Evolutionary conservation across 2,329 filamentous ascomycete species (phyloP).

Genomic region (Calonectria naviculata): DNA sequence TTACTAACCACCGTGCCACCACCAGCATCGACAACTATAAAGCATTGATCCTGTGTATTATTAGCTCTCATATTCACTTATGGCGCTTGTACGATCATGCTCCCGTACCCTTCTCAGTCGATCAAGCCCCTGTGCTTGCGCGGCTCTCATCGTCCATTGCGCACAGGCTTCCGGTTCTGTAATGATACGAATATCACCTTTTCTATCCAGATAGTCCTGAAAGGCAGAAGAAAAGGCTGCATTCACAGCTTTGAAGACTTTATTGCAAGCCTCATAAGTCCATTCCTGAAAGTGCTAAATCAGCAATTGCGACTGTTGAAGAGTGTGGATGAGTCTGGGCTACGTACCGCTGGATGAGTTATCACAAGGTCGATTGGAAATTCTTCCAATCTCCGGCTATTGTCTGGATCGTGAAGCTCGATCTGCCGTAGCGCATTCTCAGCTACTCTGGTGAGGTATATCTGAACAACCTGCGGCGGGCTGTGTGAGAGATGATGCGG

Average conservation of each 20-base stretch:
- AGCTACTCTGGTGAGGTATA: not conserved
- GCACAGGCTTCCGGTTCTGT: conserved; percentile 13
- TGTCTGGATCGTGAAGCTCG: not conserved
- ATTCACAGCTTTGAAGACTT: not conserved
- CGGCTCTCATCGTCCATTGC: not conserved
- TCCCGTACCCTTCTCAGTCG: not conserved
- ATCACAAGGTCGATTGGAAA: not conserved
- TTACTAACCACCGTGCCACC: conserved; percentile 13
- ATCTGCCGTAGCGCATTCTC: not conserved
- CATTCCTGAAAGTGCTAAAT: not conserved
- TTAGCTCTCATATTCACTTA: not conserved
- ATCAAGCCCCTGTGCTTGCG: not conserved
- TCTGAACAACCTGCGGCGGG: not conserved
- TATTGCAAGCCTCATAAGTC: not conserved
- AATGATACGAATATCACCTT: not conserved
- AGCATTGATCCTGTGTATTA: not conserved
- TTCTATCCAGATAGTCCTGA: not conserved
- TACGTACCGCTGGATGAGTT: not conserved
- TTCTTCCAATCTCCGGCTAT: not conserved
- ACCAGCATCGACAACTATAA: conserved; percentile 13
- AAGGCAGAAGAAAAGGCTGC: not conserved
- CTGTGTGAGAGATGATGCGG: not conserved
- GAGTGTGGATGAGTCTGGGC: not conserved
- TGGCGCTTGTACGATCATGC: not conserved
- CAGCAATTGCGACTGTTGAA: not conserved